Percentiles rank a stretch among this genome's conserved stretches.
Evolutionary conservation across 1,284 basidiomycete species (phyloP).

Genomic region (Neolentinus lepideus): DNA sequence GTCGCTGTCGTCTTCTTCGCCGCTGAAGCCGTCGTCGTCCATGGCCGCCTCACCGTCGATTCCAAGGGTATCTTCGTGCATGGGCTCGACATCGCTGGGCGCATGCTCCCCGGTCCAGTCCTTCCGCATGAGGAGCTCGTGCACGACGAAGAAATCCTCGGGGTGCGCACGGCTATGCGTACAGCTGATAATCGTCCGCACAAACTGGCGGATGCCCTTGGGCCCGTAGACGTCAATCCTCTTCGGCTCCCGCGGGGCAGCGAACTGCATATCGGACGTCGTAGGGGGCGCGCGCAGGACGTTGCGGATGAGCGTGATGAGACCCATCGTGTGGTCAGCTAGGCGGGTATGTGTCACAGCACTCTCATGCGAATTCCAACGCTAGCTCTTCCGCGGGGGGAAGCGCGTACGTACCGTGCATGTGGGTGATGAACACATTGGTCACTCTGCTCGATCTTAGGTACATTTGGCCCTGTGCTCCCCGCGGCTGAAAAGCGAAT

Average conservation of each 20-base stretch:
- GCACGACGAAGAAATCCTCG: slow-evolving; percentile 67
- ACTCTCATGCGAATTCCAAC: slow-evolving; percentile 3
- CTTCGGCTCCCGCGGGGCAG: slow-evolving; percentile 4
- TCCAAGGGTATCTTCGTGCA: not conserved
- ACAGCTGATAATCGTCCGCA: slow-evolving; percentile 55
- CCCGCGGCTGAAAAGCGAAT: slow-evolving; percentile 30
- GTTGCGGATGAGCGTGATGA: slow-evolving; percentile 67
- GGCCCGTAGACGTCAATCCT: slow-evolving; percentile 82
- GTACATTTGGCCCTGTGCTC: slow-evolving; percentile 16
- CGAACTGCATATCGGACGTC: not conserved
- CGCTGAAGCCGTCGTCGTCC: not conserved
- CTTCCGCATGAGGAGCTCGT: slow-evolving; percentile 61
- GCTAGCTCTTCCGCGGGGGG: not conserved
- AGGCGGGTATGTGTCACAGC: not conserved
- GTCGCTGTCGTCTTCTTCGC: slow-evolving; percentile 12
- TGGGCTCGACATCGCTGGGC: not conserved
- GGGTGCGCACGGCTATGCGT: slow-evolving; percentile 63
- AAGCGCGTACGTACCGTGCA: slow-evolving; percentile 59
- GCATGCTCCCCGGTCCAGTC: not conserved
- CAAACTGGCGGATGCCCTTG: slow-evolving; percentile 71
- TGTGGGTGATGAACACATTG: slow-evolving; percentile 84
- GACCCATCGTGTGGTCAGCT: slow-evolving; percentile 82
- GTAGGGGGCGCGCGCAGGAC: slow-evolving; percentile 39
- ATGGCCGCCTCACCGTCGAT: not conserved
- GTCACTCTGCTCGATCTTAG: slow-evolving; percentile 50